Conservation (phyloP, 257 asterid genomes). For the Capsicum rhomboideum region DNA sequence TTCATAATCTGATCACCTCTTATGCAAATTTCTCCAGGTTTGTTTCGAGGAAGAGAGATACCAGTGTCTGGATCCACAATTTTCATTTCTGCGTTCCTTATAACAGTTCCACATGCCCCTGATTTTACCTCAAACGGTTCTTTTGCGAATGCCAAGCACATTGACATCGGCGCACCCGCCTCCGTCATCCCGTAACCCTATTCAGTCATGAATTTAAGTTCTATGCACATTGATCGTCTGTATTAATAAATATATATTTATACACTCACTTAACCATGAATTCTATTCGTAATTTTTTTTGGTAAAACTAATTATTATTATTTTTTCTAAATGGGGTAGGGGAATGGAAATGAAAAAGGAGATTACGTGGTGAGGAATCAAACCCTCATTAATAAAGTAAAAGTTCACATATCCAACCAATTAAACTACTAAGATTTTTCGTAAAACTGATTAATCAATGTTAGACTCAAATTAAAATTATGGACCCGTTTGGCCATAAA, state of each 20-base stretch:
- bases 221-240: neutral
- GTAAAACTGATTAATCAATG: neutral
- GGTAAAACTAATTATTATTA: neutral
- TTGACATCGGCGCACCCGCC: conserved; percentile 85
- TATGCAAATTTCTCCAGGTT: conserved; percentile 79
- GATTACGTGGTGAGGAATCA: no score
- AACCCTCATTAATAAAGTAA: no score
- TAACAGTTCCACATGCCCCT: conserved; percentile 86
- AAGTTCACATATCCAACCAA: no score
- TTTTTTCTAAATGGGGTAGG: no score
- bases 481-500: no score
- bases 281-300: neutral
- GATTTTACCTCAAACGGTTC: conserved; percentile 72
- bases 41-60: conserved; percentile 51
- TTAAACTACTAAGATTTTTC: no score
- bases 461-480: neutral
- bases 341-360: no score
- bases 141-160: conserved; percentile 88
- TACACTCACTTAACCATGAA: neutral
- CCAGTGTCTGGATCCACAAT: conserved; percentile 61
- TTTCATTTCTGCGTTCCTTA: conserved; percentile 86
- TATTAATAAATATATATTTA: neutral
- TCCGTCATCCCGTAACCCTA: conserved; percentile 97
- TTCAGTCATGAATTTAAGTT: neutral
- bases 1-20: conserved; percentile 94